Evolutionary conservation across 148 eudicot genomes (phyloP), one percentile per base, ranked within the genome.

Genomic region (Talinum fruticosum): DNA sequence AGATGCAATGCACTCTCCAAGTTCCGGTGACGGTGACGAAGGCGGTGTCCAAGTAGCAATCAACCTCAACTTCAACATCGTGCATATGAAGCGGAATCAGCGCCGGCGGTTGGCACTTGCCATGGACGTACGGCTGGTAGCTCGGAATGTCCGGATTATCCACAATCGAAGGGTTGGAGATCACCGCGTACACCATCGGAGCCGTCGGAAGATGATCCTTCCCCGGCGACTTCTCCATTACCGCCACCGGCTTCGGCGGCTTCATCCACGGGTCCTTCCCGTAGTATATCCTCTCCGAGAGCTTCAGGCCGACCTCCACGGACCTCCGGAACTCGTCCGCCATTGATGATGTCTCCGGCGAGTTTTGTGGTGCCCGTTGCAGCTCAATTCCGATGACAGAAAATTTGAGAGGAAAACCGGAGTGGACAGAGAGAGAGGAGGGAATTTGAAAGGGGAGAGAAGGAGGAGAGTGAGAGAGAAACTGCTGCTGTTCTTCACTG

Each of bases 71-170:
- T 53, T 81, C 77, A 71, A 93, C 59, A 16, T 81, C 88, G 10
- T 81, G 81, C 97, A 96, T 86, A 24, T 91, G 93, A 1, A 96
- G 76, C 81, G 99, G 99, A 76, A 96, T 90, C 79, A 96, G 41
- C 84, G 87, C 99, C 80, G 97, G 97, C 12, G 98, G 95, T 0
- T 82, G 82, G 65, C 97, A 93, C 33, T 84, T 76, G 4, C 99
- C 99, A 66, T 90, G 84, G 18, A 93, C 98, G 33, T 96, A 88
- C 57, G 99, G 99, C 88, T 96, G 99, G 77, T 96, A 96, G 79
- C 97, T 96, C 73, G 86, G 83, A 68, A 96, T 79, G n/a, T 96
- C 95, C 23, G 99, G 99, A 73, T 96, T 96, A n/a, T 96, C 99
- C 1, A 93, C 97, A 0, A 90, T 78, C 47, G 71, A 29, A 24